These are phyloP conservation scores for Axilococcus clingmanii DNA, from an alignment of 139 green algal species.

Conservation along the genomic window DNA sequence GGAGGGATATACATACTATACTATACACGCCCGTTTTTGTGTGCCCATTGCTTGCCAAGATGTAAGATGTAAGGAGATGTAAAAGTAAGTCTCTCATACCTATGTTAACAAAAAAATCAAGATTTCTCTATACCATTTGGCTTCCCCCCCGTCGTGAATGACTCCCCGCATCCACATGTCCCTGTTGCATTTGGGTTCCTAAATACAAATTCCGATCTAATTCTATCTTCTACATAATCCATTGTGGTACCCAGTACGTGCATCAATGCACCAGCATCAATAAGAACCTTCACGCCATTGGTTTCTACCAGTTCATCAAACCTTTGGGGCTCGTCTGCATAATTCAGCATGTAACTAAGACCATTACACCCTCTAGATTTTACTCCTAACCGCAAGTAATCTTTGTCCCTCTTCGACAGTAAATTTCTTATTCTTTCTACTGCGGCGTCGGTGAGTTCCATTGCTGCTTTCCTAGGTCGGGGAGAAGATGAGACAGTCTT, in stretches of 20 bases:
- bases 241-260: constrained; percentile 94
- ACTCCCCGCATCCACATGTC: constrained; percentile 89
- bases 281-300: constrained; percentile 78
- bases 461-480: constrained; percentile 49
- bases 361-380: constrained; percentile 93
- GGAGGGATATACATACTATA: no score
- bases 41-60: no score
- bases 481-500: constrained; percentile 2
- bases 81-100: no score
- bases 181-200: constrained; percentile 90
- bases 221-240: constrained; percentile 83
- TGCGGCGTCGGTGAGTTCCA: constrained; percentile 83
- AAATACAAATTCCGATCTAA: constrained; percentile 90
- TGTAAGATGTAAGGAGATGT: no score
- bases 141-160: constrained; percentile 65
- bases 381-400: constrained; percentile 87
- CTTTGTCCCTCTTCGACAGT: constrained; percentile 71
- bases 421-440: constrained; percentile 63
- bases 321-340: constrained; percentile 76
- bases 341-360: constrained; percentile 96
- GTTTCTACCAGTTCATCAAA: constrained; percentile 96
- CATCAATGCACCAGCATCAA: constrained; percentile 94
- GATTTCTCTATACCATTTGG: not conserved
- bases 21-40: no score
- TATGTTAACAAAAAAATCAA: no score